Evolutionary conservation across 2,329 filamentous ascomycete species (phyloP).

Genomic region (Colletotrichum caudatum): DNA sequence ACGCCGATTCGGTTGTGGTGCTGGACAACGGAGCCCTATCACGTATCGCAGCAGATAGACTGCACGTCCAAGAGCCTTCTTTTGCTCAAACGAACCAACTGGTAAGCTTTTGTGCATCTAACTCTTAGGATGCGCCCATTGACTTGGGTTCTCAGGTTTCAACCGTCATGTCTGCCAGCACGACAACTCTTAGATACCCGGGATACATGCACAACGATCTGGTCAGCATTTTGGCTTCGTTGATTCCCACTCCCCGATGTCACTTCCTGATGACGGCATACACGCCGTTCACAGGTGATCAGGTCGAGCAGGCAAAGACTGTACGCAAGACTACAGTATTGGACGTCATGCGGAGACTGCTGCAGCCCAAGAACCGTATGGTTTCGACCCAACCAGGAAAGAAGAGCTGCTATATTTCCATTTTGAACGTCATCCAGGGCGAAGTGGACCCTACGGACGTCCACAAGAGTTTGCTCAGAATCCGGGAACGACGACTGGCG

Average conservation of each 20-base stretch:
- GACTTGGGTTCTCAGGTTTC: slow-evolving; percentile 69
- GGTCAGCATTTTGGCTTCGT: slow-evolving; percentile 93
- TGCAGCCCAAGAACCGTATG: slow-evolving; percentile 99
- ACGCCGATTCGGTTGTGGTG: slow-evolving; percentile 97
- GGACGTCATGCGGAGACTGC: slow-evolving; percentile 93
- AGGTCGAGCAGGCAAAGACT: slow-evolving; percentile 96
- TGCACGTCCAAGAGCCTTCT: slow-evolving; percentile 95
- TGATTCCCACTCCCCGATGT: slow-evolving; percentile 95
- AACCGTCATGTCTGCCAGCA: slow-evolving; percentile 98
- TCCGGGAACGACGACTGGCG: slow-evolving; percentile 91
- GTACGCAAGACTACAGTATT: slow-evolving; percentile 98
- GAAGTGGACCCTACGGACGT: slow-evolving; percentile 98
- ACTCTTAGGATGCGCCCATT: neutral
- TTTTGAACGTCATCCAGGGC: slow-evolving; percentile 98
- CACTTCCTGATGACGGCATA: slow-evolving; percentile 99
- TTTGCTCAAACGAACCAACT: slow-evolving; percentile 98
- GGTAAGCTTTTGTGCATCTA: slow-evolving; percentile 57
- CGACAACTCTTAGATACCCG: slow-evolving; percentile 94
- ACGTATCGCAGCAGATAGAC: slow-evolving; percentile 90
- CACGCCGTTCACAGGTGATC: slow-evolving; percentile 96
- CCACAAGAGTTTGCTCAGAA: slow-evolving; percentile 96
- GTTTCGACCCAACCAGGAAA: slow-evolving; percentile 95
- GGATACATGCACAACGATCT: slow-evolving; percentile 99
- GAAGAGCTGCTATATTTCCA: slow-evolving; percentile 99
- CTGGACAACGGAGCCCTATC: slow-evolving; percentile 95